Evolutionary conservation across 129 eudicot genomes (phyloP), one percentile per base, ranked within the genome.

Genomic region (Ambrosia artemisiifolia): DNA sequence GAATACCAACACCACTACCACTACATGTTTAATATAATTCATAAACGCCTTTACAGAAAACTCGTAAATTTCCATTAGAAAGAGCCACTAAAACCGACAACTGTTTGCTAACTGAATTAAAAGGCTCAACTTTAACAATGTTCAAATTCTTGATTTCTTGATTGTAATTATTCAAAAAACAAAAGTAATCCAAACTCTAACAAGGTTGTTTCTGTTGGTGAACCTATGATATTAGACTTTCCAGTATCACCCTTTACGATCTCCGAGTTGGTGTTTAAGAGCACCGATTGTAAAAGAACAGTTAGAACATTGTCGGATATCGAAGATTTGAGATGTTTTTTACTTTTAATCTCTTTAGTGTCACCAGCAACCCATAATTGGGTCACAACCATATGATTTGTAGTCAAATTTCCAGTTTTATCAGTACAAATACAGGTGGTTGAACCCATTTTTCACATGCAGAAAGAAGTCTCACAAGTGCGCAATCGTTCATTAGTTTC

Each of bases 371-470:
- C 79, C 95, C 95, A 91, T 33, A 94, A 57, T 28, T 85, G 84
- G 1, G 93, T 83, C 35, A 94, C 96, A 42, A 85, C 96, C 99
- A 94, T 94, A 74, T 94, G 99, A 73, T 94, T 94, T 38, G 99
- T 94, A 51, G 99, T 94, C 84, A 94, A 82, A 7, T 97, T 95
- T 42, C 99, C 97, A 0, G 99, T 95, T 82, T 95, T 95, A 61
- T 95, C 99, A 0, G 99, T 90, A 74, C 99, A 95, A 42, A 95
- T 95, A 67, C 90, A 85, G 6, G 80, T 95, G 49, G 97, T 95
- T 8, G 96, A 95, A 0, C 99, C 99, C 90, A 95, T 85, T 2
- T 95, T 80, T 95, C 99, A 24, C 97, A 91, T 0, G 97, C 97
- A 0, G 97, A 91, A 43, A 91, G 88, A 78, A 88, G 88, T 69